Percentiles rank a stretch among this genome's conserved stretches.
phyloP scores from a whole-genome alignment of 352 stramenopile species.

The Pythium guiyangense region DNA sequence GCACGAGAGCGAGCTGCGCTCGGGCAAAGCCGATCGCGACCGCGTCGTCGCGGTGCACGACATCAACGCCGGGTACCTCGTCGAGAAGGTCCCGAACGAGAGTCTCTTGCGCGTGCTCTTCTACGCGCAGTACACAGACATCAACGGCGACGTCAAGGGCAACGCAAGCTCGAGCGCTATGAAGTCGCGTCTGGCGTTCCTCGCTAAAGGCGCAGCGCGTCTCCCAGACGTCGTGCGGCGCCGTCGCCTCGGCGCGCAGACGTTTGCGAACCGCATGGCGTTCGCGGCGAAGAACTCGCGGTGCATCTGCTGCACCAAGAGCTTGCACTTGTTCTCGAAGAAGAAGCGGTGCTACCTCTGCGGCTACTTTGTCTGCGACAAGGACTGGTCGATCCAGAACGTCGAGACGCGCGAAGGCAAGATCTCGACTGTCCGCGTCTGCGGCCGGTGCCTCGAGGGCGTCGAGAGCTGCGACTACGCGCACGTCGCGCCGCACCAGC shows the following conservation, averaged over 20 bases:
- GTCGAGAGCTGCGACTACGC: slow-evolving; percentile 52
- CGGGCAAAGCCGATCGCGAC: slow-evolving; percentile 20
- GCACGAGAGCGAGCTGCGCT: slow-evolving; percentile 24
- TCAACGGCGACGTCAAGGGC: not conserved
- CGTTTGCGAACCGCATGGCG: slow-evolving; percentile 36
- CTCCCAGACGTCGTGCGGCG: slow-evolving; percentile 35
- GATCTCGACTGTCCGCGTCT: slow-evolving; percentile 39
- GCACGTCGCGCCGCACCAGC: slow-evolving; percentile 23
- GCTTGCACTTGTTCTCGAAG: slow-evolving; percentile 24
- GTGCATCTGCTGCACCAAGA: slow-evolving; percentile 57
- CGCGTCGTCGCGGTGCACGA: slow-evolving; percentile 24
- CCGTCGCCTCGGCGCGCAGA: slow-evolving; percentile 50
- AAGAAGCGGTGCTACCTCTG: slow-evolving; percentile 37
- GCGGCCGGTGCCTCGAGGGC: slow-evolving; percentile 41
- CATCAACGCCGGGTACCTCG: slow-evolving; percentile 23
- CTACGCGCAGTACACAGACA: slow-evolving; percentile 22
- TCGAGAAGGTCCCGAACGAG: slow-evolving; percentile 22
- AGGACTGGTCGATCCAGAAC: slow-evolving; percentile 28
- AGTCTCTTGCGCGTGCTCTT: slow-evolving; percentile 31
- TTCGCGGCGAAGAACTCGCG: slow-evolving; percentile 44
- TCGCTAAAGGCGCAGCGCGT: slow-evolving; percentile 21
- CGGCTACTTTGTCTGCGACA: slow-evolving; percentile 35
- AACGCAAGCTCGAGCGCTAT: slow-evolving; percentile 8
- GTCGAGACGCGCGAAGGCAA: slow-evolving; percentile 22
- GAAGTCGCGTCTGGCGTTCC: slow-evolving; percentile 22